These are phyloP conservation scores for Talaromyces thailandensis DNA, from an alignment of 495 filamentous ascomycete genomes.

Conservation along the genomic window DNA sequence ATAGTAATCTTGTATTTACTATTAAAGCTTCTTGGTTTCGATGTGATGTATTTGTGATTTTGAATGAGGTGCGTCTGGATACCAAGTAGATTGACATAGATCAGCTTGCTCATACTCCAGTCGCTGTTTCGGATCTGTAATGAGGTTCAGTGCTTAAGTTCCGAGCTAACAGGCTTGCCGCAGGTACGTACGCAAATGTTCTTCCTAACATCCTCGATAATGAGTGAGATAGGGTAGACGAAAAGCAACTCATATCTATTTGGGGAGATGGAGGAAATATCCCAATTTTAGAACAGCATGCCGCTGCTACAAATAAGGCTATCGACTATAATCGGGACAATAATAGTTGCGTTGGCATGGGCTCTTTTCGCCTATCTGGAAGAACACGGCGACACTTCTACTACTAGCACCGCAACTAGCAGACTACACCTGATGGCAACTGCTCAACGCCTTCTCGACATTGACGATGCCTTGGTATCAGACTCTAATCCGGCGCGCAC, in stretches of 20 bases:
- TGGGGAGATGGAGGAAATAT: not conserved
- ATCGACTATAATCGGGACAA: not conserved
- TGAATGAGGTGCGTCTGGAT: not conserved
- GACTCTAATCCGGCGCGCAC: conserved; percentile 19
- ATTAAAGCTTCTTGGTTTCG: not conserved
- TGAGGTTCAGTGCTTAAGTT: not conserved
- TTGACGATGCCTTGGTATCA: conserved; percentile 21
- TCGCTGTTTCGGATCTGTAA: not conserved
- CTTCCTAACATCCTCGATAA: not conserved
- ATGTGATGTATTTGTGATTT: not conserved
- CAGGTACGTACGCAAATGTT: not conserved
- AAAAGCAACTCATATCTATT: not conserved
- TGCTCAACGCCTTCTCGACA: conserved; percentile 1
- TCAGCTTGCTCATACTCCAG: not conserved
- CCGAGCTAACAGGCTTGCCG: not conserved
- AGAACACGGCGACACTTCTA: not conserved
- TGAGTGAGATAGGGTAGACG: not conserved
- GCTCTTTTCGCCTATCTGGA: not conserved
- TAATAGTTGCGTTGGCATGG: not conserved
- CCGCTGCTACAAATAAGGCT: not conserved
- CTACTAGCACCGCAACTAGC: not conserved
- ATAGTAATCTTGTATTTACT: not conserved
- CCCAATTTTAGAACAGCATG: not conserved
- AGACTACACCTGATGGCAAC: not conserved
- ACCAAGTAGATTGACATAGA: not conserved